Evolutionary conservation across 2,329 filamentous ascomycete species (phyloP).

Genomic region (Talaromyces sp.): DNA sequence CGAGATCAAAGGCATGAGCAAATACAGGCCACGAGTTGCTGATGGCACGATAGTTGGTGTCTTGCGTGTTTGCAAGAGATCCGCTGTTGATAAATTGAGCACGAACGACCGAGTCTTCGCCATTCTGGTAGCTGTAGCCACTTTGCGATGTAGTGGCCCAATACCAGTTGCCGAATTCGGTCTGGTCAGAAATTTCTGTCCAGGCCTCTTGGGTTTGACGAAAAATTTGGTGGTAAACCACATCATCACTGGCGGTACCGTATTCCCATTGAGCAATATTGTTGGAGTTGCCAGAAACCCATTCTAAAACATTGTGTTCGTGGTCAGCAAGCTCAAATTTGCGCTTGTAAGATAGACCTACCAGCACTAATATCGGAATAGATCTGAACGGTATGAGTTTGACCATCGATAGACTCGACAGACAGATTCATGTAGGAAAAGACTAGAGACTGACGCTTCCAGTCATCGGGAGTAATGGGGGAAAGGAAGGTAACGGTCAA

Average conservation of each 20-base stretch:
- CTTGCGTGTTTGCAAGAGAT: slow-evolving; percentile 43
- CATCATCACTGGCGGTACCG: slow-evolving; percentile 43
- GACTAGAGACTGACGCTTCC: slow-evolving; percentile 64
- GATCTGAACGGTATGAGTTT: slow-evolving; percentile 62
- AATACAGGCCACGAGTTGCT: slow-evolving; percentile 52
- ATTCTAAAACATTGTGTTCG: slow-evolving; percentile 52
- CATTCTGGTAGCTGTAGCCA: slow-evolving; percentile 47
- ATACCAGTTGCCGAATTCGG: slow-evolving; percentile 55
- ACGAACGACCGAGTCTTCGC: slow-evolving; percentile 47
- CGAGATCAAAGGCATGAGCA: slow-evolving; percentile 51
- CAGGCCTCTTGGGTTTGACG: slow-evolving; percentile 49
- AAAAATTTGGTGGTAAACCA: slow-evolving; percentile 61
- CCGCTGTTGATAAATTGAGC: slow-evolving; percentile 45
- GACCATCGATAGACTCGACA: slow-evolving; percentile 61
- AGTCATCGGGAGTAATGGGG: slow-evolving; percentile 65
- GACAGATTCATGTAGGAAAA: slow-evolving; percentile 68
- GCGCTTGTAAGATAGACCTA: slow-evolving; percentile 34
- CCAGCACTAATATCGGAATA: slow-evolving; percentile 71
- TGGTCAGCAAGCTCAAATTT: neutral
- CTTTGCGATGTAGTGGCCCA: slow-evolving; percentile 46
- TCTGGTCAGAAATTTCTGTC: slow-evolving; percentile 47
- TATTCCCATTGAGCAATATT: slow-evolving; percentile 61
- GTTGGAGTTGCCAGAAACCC: slow-evolving; percentile 62
- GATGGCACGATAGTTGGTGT: slow-evolving; percentile 50
- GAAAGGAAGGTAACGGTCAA: slow-evolving; percentile 70